phyloP scores from a whole-genome alignment of 192 early-diverging fungal genomes.

The Backusella mclennaniae region DNA sequence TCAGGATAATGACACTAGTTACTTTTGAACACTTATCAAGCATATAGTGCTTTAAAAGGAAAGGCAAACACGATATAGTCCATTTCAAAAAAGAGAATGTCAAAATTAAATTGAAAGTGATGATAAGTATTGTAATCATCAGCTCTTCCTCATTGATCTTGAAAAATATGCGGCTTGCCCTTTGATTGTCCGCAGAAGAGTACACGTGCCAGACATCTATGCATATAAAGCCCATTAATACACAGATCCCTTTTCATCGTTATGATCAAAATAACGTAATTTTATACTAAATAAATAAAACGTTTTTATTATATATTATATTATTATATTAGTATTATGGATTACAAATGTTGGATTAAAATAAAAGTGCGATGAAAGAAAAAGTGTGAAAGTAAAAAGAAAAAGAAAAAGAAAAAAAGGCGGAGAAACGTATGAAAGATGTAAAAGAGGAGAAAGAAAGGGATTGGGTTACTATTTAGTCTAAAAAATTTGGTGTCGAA shows the following conservation, averaged over 20 bases:
- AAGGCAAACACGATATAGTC: too few relatives aligned
- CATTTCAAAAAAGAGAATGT: background rate
- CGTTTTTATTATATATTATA: background rate
- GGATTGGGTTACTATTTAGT: background rate
- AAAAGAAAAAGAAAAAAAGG: background rate
- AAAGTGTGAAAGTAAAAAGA: background rate
- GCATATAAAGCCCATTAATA: background rate
- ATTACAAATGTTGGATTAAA: constrained; percentile 4
- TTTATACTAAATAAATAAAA: constrained; percentile 3
- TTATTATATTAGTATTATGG: constrained; percentile 3
- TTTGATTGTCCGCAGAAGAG: background rate
- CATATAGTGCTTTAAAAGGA: background rate
- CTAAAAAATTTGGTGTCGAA: constrained; percentile 2
- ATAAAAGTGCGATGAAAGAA: background rate
- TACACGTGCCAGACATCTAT: background rate
- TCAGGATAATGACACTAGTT: background rate
- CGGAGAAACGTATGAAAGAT: background rate
- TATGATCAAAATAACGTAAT: background rate
- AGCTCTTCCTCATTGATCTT: background rate
- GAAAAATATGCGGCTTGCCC: background rate
- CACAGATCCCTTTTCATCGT: background rate
- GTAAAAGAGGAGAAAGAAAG: background rate
- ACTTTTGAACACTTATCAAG: background rate
- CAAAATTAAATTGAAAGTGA: background rate
- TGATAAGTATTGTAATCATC: background rate